phyloP scores from a whole-genome alignment of 1,284 basidiomycete genomes.

The Trichosporon coremiiforme region DNA sequence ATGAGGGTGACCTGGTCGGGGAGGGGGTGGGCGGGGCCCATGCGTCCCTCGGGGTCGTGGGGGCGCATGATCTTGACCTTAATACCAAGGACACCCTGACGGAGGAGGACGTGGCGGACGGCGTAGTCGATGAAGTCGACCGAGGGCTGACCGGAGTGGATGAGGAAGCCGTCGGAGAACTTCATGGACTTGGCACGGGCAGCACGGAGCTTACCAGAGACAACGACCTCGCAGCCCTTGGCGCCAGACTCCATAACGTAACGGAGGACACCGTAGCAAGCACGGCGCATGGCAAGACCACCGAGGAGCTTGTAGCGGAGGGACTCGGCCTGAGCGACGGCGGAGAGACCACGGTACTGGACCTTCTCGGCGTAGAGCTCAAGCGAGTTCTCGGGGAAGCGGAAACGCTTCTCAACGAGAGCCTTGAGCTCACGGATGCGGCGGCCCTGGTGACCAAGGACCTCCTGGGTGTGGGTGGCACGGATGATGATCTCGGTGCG shows the following conservation, averaged over 20 bases:
- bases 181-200: slow-evolving; percentile 99
- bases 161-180: slow-evolving; percentile 99
- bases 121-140: slow-evolving; percentile 97
- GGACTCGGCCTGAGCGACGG: slow-evolving; percentile 98
- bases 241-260: slow-evolving; percentile 99
- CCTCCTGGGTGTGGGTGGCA: slow-evolving; percentile 99
- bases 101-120: slow-evolving; percentile 96
- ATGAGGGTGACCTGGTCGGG: slow-evolving; percentile 92
- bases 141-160: slow-evolving; percentile 99
- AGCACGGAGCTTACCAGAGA: slow-evolving; percentile 99
- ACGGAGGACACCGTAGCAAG: slow-evolving; percentile 99
- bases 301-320: slow-evolving; percentile 99
- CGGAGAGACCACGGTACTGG: slow-evolving; percentile 97
- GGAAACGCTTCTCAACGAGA: slow-evolving; percentile 99
- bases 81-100: slow-evolving; percentile 99
- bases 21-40: slow-evolving; percentile 89
- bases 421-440: slow-evolving; percentile 98
- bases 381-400: slow-evolving; percentile 97
- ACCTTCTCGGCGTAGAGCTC: slow-evolving; percentile 99
- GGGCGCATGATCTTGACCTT: slow-evolving; percentile 99
- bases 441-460: slow-evolving; percentile 98
- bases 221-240: slow-evolving; percentile 99
- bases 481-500: slow-evolving; percentile 99
- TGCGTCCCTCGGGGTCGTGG: slow-evolving; percentile 84
- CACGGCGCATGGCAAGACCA: slow-evolving; percentile 98